Conservation (phyloP, 2,329 filamentous ascomycete genomes). For the Fusarium veterinarium region DNA sequence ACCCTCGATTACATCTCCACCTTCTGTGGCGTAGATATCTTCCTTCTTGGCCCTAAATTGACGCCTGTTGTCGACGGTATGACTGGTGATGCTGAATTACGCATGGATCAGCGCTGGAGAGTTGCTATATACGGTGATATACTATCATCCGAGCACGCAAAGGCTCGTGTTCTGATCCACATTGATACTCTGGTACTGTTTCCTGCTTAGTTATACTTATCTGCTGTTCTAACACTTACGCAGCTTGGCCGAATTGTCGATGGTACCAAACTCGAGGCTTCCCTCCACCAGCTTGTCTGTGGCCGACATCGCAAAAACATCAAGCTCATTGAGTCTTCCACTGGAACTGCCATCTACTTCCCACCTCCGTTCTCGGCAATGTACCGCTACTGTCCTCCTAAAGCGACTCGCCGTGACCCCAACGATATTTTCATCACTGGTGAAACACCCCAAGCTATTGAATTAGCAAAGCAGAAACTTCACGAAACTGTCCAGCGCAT, state of each 20-base stretch:
- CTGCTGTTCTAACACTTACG: slow-evolving; percentile 22
- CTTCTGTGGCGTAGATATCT: slow-evolving; percentile 96
- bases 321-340: slow-evolving; percentile 95
- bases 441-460: slow-evolving; percentile 84
- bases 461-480: slow-evolving; percentile 89
- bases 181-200: slow-evolving; percentile 86
- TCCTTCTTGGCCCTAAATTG: slow-evolving; percentile 90
- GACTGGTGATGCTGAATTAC: slow-evolving; percentile 83
- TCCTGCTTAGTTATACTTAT: neutral
- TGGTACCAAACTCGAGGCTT: slow-evolving; percentile 82
- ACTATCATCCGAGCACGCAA: slow-evolving; percentile 95
- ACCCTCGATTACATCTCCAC: slow-evolving; percentile 88
- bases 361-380: slow-evolving; percentile 92
- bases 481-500: slow-evolving; percentile 85
- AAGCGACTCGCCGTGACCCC: slow-evolving; percentile 83
- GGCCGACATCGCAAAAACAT: slow-evolving; percentile 97
- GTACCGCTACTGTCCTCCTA: slow-evolving; percentile 88
- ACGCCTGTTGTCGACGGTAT: slow-evolving; percentile 79
- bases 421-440: slow-evolving; percentile 97
- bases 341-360: slow-evolving; percentile 97
- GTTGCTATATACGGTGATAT: slow-evolving; percentile 96
- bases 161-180: slow-evolving; percentile 94
- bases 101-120: slow-evolving; percentile 89
- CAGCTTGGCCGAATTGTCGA: slow-evolving; percentile 82
- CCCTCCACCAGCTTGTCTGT: slow-evolving; percentile 91